Evolutionary conservation across 768 basidiomycete species (phyloP).

Genomic region (Lactarius indigo): DNA sequence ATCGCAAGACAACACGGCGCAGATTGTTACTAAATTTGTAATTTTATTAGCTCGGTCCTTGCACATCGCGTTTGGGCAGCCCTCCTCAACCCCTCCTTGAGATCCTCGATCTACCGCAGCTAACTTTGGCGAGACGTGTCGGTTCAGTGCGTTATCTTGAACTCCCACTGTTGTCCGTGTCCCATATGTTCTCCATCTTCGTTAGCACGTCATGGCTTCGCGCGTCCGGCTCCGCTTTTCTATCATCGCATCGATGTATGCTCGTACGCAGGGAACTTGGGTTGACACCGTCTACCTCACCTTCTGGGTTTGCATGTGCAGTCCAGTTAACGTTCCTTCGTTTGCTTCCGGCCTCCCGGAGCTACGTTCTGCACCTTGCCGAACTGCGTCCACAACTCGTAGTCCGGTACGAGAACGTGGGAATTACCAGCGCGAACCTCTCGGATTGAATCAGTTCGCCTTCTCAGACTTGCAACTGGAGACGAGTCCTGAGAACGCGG

Average conservation of each 20-base stretch:
- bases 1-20: too few species aligned
- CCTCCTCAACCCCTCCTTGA: constrained; percentile 43
- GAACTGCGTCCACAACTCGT: constrained; percentile 88
- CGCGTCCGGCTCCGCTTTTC: constrained; percentile 45
- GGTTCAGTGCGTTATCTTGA: constrained; percentile 88
- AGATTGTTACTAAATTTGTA: too few species aligned
- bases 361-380: constrained; percentile 93
- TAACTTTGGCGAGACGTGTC: constrained; percentile 83
- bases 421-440: constrained; percentile 60
- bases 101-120: constrained; percentile 56
- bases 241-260: constrained; percentile 72
- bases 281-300: constrained; percentile 83
- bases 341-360: constrained; percentile 86
- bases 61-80: constrained; percentile 57
- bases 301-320: constrained; percentile 79
- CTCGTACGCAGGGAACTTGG: constrained; percentile 79
- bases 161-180: constrained; percentile 66
- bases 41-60: constrained; percentile 87
- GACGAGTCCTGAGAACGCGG: constrained; percentile 40
- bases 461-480: constrained; percentile 31
- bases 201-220: constrained; percentile 72
- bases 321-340: constrained; percentile 74
- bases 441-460: constrained; percentile 31
- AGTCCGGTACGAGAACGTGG: constrained; percentile 68
- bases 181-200: constrained; percentile 88